Evolutionary conservation across 805 yeast species (phyloP).

Genomic region (Candida vartiovaarae): DNA sequence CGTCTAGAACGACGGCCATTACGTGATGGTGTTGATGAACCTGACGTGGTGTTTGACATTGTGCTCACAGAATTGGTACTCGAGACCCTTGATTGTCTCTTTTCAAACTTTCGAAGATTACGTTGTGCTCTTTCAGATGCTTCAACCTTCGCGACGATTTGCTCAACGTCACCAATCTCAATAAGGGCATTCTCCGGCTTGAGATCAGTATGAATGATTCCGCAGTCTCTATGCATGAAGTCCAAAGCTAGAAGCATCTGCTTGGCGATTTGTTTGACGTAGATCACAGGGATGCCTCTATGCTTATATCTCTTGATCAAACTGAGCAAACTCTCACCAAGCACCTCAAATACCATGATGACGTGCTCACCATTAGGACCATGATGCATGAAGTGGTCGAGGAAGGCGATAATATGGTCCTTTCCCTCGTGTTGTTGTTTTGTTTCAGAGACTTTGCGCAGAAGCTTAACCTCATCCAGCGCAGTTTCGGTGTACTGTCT

Average conservation of each 20-base stretch:
- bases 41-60: conserved; percentile 14
- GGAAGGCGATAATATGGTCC: conserved; percentile 66
- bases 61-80: conserved; percentile 10
- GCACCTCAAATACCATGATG: conserved; percentile 95
- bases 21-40: conserved; percentile 20
- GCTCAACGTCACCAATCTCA: conserved; percentile 79
- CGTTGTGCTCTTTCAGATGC: conserved; percentile 45
- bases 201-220: conserved; percentile 67
- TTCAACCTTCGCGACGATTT: conserved; percentile 63
- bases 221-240: conserved; percentile 64
- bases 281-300: conserved; percentile 68
- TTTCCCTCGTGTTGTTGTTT: conserved; percentile 74
- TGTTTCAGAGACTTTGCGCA: conserved; percentile 57
- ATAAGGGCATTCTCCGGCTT: conserved; percentile 73
- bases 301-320: conserved; percentile 72
- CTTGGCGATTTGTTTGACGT: conserved; percentile 76
- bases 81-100: conserved; percentile 28
- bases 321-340: conserved; percentile 89
- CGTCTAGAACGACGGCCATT: conserved; percentile 48
- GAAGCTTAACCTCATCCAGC: conserved; percentile 79
- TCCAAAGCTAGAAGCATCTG: conserved; percentile 70
- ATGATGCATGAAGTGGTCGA: conserved; percentile 77
- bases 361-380: conserved; percentile 93
- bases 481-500: conserved; percentile 91
- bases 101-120: conserved; percentile 34